Percentiles rank a stretch among this genome's conserved stretches.
Conservation (phyloP, 1,284 basidiomycete genomes). For the Cryptococcus sp. region DNA sequence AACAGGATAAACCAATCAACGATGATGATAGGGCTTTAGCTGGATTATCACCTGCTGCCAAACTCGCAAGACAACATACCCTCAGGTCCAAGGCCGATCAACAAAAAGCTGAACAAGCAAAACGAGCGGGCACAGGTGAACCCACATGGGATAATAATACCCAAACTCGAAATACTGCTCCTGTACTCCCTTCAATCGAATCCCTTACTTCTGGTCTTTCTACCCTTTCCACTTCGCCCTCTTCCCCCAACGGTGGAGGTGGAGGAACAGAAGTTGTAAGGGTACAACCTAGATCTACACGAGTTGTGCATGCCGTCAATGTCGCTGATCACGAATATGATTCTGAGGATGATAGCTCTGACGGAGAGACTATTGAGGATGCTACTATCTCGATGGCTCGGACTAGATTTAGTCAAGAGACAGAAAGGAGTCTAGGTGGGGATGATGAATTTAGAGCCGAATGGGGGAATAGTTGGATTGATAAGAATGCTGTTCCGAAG, state of each 20-base stretch:
- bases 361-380: conserved; percentile 56
- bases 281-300: conserved; percentile 23
- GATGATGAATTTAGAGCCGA: conserved; percentile 55
- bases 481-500: conserved; percentile 63
- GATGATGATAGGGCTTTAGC: conserved; percentile 56
- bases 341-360: conserved; percentile 53
- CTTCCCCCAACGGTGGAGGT: conserved; percentile 35
- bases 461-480: conserved; percentile 61
- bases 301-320: conserved; percentile 34
- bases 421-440: conserved; percentile 4
- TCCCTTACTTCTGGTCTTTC: conserved; percentile 39
- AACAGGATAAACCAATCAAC: conserved; percentile 65
- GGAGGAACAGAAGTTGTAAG: conserved; percentile 22
- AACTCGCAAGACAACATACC: conserved; percentile 84
- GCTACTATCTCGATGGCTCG: conserved; percentile 58
- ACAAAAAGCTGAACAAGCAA: conserved; percentile 34
- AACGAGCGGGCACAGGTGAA: conserved; percentile 15
- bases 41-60: conserved; percentile 87
- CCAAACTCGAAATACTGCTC: conserved; percentile 50
- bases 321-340: conserved; percentile 58
- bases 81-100: conserved; percentile 65
- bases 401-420: conserved; percentile 34
- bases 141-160: conserved; percentile 76
- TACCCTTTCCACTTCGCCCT: neutral
- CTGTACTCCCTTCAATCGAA: conserved; percentile 8